phyloP scores from a whole-genome alignment of 257 asterid genomes.

The Solanum tarijense region DNA sequence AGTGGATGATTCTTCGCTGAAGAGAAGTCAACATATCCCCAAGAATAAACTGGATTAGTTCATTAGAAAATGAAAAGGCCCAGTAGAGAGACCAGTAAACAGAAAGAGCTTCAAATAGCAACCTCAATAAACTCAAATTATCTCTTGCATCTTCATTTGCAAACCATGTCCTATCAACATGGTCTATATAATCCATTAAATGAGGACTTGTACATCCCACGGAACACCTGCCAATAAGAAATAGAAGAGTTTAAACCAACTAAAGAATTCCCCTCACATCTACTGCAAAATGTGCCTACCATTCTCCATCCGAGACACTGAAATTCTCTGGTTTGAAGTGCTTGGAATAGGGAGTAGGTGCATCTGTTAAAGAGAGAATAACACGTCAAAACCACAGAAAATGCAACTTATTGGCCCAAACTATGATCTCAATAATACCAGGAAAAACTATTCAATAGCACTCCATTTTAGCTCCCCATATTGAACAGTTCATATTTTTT shows the following conservation, averaged over 20 bases:
- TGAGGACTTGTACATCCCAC: not conserved
- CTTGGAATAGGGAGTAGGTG: not conserved
- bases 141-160: not conserved
- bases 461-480: not conserved
- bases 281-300: not conserved
- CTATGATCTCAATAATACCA: not conserved
- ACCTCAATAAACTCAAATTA: not conserved
- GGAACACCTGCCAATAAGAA: not conserved
- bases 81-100: not conserved
- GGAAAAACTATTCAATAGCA: not conserved
- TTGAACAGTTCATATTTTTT: not conserved
- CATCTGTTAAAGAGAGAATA: not conserved
- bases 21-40: not conserved
- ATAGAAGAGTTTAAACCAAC: not conserved
- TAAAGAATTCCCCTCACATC: not conserved
- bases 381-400: not conserved
- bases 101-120: not conserved
- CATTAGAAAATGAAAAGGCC: not conserved
- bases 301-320: not conserved
- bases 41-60: not conserved
- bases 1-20: not conserved
- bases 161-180: not conserved
- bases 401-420: not conserved
- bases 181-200: not conserved
- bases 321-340: not conserved